Evolutionary conservation across 192 early-diverging fungal species (phyloP), one percentile per base, ranked within the genome.

Genomic region (Backusella sp.): DNA sequence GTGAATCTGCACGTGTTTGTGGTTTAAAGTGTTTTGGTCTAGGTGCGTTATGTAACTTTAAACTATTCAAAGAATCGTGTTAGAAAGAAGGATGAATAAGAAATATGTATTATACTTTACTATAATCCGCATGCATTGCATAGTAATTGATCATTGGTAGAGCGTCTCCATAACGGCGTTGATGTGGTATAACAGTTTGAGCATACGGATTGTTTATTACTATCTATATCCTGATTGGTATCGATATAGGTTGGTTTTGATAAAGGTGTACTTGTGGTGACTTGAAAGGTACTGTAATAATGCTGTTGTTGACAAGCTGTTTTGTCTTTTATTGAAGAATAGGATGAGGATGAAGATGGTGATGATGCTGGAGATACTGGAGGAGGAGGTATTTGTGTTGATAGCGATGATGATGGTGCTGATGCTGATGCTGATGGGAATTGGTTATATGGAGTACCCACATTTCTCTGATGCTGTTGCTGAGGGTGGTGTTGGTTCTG

Each of bases 91-190:
- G 6, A 26, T 12, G 0, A 70, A 46, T 30, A 30, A 71, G 11
- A 19, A 1, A 44, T 14, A 30, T 12, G 1, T 23, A 32, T 36
- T 37, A 42, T 32, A 71, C 36, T 28, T 78, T 89, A 96, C 86
- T 96, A 99, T 41, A 99, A 84, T 2, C 98, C 98, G 76, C 98
- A 99, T 5, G 98, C 98, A 77, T 99, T 99, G 84, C 98, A 99
- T 21, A 99, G 85, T 12, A 94, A 83, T 68, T 94, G 88, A 46
- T 97, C 97, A 70, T 93, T 87, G 14, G 87, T 86, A 34, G 94
- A 92, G 11, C 96, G 87, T 59, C 98, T 90, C 98, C 98, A 99
- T 14, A 99, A 87, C 5, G 96, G 92, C 19, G 98, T 99, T 7
- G 90, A 92, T 1, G 93, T 97, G 2, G 91, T 91, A 9, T 86